Base-by-base conservation (phyloP, 495 filamentous ascomycete genomes). In the Xylaria palmicola region DNA sequence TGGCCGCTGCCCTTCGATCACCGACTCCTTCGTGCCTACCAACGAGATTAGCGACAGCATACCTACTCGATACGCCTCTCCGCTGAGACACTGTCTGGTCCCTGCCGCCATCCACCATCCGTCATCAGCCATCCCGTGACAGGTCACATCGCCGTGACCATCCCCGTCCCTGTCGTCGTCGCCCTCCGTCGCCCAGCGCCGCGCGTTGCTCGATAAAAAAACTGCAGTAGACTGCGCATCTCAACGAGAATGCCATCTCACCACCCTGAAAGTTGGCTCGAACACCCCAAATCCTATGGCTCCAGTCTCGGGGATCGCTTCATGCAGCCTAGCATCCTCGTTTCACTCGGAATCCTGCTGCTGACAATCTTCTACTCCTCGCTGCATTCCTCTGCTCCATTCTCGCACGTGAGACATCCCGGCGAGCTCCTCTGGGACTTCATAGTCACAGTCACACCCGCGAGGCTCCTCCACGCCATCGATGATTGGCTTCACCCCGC, bases 361-460 rank as follows among this genome's bases (percentile, higher is more conserved):
- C 47, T 76, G 13, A 71, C 76, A 27, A 44, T 79, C 52, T 53
- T 80, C 43, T 84, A 83, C 69, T 74, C 75, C 24, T 65, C 73
- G 40, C 63, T 78, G 12, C 64, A 67, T 63, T 60, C 63, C 57
- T 72, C 60, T 37, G 44, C 58, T 29, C 68, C 40, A 20, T 44
- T 67, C 47, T 49, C 48, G 69, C 52, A 71, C 73, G 59, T 69
- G 65, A 72, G 65, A 68, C 62, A 64, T 72, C 67, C 62, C 45
- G 64, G 70, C 40, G 71, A 81, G 44, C 66, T 84, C n/a, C 47
- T 87, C 24, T 92, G 89, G 88, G 84, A 89, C 69, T 60, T 77
- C 24, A 29, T 90, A 6, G 82, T 92, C 47, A 80, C 80, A 60
- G 27, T 86, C 29, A 87, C 79, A 20, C 90, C 89, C 0, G 80